Base-by-base conservation (phyloP, 495 filamentous ascomycete genomes). In the Xylaria sp. region DNA sequence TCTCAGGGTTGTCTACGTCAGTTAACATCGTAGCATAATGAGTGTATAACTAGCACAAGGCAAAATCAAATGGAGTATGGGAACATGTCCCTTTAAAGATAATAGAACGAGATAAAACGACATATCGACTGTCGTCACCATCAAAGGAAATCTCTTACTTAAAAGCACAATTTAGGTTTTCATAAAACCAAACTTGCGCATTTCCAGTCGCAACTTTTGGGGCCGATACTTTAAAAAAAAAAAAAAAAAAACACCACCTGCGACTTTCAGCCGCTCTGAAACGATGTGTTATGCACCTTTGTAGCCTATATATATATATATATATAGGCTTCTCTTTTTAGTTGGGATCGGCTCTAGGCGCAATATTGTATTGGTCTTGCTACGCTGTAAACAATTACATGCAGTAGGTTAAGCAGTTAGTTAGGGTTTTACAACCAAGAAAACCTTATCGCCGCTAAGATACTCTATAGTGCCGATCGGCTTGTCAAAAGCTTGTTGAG, bases 201-300 rank as follows among this genome's bases (percentile, higher is more conserved):
- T 11, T 31, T 14, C 48, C n/a, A 52, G 48, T 52, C 50, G 26
- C 29, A 55, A 55, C 24, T 1, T 46, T 37, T 17, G 48, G 31
- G 8, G 19, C n/a, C 19, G 17, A 19, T 1, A 19, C 21, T 12
- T 8, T 15, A 11, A 40, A 55, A n/a, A n/a, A n/a, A n/a, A n/a
- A n/a, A n/a, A n/a, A n/a, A n/a, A n/a, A n/a, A n/a, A 55, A 67
- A 55, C 35, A 48, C 64, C 48, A 67, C 64, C 48, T 67, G 48
- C 48, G 48, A 48, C 35, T 19, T 55, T 67, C 48, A 55, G 64
- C 64, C 55, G 48, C 48, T 26, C 33, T 53, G 31, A 37, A 66
- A 40, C 14, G 4, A 43, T 24, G 21, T 19, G 31, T 3, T 59
- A 9, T 55, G 11, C 52, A 55, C 14, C 52, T 55, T 31, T 31